Percentiles rank a stretch among this genome's conserved stretches.
phyloP scores from a whole-genome alignment of 2,329 filamentous ascomycete genomes.

The Polytolypa hystricis region DNA sequence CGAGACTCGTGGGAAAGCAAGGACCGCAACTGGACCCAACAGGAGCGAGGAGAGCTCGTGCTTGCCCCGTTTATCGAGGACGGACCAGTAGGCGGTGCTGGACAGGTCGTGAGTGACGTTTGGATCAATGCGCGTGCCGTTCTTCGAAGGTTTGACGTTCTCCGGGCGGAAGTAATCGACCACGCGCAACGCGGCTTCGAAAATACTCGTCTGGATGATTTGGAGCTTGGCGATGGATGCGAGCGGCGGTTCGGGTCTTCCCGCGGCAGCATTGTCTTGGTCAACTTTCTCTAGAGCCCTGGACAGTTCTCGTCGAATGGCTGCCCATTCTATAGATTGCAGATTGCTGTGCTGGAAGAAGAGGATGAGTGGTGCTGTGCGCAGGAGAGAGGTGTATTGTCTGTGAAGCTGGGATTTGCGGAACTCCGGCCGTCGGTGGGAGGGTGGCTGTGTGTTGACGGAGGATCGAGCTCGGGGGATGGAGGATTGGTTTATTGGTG shows the following conservation, averaged over 20 bases:
- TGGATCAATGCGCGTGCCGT: conserved; percentile 26
- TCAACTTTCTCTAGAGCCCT: conserved; percentile 54
- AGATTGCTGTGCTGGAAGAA: conserved; percentile 77
- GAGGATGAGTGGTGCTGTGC: conserved; percentile 72
- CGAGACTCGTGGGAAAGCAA: conserved; percentile 72
- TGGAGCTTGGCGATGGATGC: conserved; percentile 61
- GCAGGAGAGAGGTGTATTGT: conserved; percentile 77
- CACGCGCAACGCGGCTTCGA: conserved; percentile 71
- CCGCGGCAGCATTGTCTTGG: conserved; percentile 50
- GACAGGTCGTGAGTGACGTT: conserved; percentile 50
- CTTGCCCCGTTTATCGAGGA: conserved; percentile 39
- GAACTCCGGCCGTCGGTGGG: conserved; percentile 72
- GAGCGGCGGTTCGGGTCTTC: conserved; percentile 33
- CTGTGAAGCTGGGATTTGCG: conserved; percentile 84
- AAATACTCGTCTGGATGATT: conserved; percentile 80
- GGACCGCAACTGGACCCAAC: conserved; percentile 65
- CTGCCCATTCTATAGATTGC: conserved; percentile 62
- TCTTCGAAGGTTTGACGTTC: conserved; percentile 15
- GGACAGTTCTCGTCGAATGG: conserved; percentile 58
- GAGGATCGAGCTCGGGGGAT: conserved; percentile 16
- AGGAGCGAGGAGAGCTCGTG: conserved; percentile 64
- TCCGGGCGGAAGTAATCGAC: conserved; percentile 68
- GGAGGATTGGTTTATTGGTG: conserved; percentile 42
- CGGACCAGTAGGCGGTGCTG: conserved; percentile 40
- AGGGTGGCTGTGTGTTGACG: conserved; percentile 62